Evolutionary conservation across 2,329 filamentous ascomycete genomes (phyloP), one percentile per base, ranked within the genome.

Genomic region (Neurospora sp.): DNA sequence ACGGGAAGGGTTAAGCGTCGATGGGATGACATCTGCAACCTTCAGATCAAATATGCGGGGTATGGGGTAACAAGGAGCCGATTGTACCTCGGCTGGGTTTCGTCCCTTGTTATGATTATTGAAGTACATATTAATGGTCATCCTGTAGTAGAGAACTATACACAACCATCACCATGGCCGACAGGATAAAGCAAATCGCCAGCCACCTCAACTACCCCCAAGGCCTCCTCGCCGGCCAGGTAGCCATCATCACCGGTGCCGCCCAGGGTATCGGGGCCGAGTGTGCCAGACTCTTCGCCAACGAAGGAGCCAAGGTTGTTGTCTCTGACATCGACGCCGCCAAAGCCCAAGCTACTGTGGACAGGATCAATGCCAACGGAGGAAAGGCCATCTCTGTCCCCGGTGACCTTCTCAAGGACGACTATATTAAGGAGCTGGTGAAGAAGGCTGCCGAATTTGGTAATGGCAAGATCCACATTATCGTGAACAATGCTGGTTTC

Each of bases 221-320:
- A 77, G 93, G 93, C 71, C 84, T 97, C 79, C 87, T 97, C 69
- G 86, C 86, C 38, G 91, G 91, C 68, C 93, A 97, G 79, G 88
- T 91, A 17, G 93, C 93, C 76, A 96, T 97, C 79, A 91, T 97
- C 78, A 97, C 93, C 2, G 93, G 93, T 66, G 89, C 90, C 19
- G 93, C 92, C 9, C 93, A 96, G 79, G 93, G 93, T 71, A 97
- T 97, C 78, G 93, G 93, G 33, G 93, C 93, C 38, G 93, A 97
- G 81, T 86, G 90, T 39, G 93, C 93, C 8, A 85, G 89, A 10
- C 82, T 96, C 3, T 96, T 97, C 76, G 93, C 92, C 13, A 95
- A 93, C 71, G 93, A 97, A 80, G 93, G 93, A 33, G 93, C 93
- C 17, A 93, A 90, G 78, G 93, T 97, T 0, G 84, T 97, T 11